Evolutionary conservation across 2,329 filamentous ascomycete genomes (phyloP).

Genomic region (Leptodontidium sp.): DNA sequence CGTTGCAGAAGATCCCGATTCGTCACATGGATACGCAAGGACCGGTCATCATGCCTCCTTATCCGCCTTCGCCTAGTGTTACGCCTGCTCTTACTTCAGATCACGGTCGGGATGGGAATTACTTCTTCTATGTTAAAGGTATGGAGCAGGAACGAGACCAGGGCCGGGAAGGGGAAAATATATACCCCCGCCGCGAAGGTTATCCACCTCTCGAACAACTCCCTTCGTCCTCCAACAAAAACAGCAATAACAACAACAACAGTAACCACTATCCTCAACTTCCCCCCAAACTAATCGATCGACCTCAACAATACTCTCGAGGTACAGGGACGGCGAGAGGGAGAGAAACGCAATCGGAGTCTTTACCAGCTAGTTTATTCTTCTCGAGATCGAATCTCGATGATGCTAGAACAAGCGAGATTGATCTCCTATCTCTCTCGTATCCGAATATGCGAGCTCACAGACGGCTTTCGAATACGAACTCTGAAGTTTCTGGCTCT

Average conservation of each 20-base stretch:
- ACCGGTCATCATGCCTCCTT: constrained; percentile 15
- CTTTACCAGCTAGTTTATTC: constrained; percentile 23
- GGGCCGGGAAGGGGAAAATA: constrained; percentile 24
- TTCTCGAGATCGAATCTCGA: constrained; percentile 7
- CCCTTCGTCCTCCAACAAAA: neutral
- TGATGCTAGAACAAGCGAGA: neutral
- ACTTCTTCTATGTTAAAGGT: neutral
- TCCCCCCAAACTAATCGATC: neutral
- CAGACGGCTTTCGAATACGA: constrained; percentile 16
- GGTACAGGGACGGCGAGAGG: neutral
- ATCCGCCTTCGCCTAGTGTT: constrained; percentile 12
- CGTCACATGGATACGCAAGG: neutral
- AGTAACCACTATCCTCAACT: neutral
- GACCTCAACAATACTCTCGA: neutral
- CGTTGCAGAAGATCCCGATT: constrained; percentile 32
- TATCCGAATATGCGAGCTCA: constrained; percentile 31
- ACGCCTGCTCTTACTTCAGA: neutral
- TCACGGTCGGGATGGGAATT: neutral
- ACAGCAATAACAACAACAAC: neutral
- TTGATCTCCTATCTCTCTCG: constrained; percentile 35
- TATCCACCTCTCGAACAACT: constrained; percentile 36
- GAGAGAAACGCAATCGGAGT: constrained; percentile 31
- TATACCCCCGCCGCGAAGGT: constrained; percentile 40
- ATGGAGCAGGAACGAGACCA: too few species aligned
- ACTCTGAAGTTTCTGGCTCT: neutral